Evolutionary conservation across 331 rosid genomes (phyloP), one percentile per base, ranked within the genome.

Genomic region (Cydonia oblonga): DNA sequence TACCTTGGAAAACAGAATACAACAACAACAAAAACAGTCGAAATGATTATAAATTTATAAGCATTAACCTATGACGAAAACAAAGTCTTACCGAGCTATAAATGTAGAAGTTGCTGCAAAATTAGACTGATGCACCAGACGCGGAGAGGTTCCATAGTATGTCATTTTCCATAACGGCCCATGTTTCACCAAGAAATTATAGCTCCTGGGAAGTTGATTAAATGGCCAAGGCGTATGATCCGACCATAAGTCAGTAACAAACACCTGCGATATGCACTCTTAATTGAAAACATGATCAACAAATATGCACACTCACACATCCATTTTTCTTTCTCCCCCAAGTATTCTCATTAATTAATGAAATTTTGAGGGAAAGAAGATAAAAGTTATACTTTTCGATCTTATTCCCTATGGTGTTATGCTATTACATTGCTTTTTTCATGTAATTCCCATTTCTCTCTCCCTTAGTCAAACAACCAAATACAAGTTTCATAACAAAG

Each of bases 221-320:
- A 95, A 95, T 10, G 99, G 99, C 99, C 99, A 95, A 64, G 99
- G 99, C 24, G 99, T 95, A 77, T 95, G 99, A 58, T 95, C 99
- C 65, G 99, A 51, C 99, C 99, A 95, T 72, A 95, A 87, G 90
- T 95, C 99, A 69, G 99, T 91, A 67, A 95, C 84, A 81, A 95
- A 95, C 58, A 95, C 99, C 99, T 95, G 91, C 44, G 64, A 73
- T 77, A 84, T n/a, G 40, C 79, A 85, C 80, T 68, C 84, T 77
- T 85, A 63, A 66, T 38, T 53, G 42, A 78, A 25, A 80, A 69
- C 40, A 74, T 6, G 61, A 82, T 42, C 71, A 75, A 71, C 29
- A 70, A 69, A 68, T 16, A 33, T 2, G 53, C 23, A 57, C 23
- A 57, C 64, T 10, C 72, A 29, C 51, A 32, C 63, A 42, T 60